These are phyloP conservation scores for Populus tomentosa DNA, from an alignment of 441 rosid genomes.

Conservation along the genomic window DNA sequence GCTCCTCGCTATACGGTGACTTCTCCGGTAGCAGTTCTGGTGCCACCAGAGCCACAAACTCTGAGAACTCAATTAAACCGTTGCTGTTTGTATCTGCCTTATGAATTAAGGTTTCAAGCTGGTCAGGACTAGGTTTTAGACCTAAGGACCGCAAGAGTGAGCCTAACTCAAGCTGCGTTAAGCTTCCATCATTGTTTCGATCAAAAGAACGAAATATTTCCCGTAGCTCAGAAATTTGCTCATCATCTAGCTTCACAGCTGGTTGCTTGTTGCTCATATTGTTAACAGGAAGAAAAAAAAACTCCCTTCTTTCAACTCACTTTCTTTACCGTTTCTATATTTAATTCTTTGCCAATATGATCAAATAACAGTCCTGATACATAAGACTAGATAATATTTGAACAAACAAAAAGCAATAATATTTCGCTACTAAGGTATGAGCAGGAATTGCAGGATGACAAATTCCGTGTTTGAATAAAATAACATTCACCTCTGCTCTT, in stretches of 20 bases:
- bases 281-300: no score
- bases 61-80: constrained; percentile 78
- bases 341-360: neutral
- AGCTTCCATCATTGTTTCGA: constrained; percentile 74
- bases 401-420: neutral
- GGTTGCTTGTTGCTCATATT: constrained; percentile 49
- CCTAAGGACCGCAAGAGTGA: constrained; percentile 72
- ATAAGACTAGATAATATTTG: neutral
- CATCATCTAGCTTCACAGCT: constrained; percentile 56
- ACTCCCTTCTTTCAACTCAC: neutral
- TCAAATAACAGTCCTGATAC: neutral
- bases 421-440: neutral
- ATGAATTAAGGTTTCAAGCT: constrained; percentile 54
- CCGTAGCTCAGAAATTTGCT: constrained; percentile 61
- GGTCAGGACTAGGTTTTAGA: constrained; percentile 66
- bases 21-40: constrained; percentile 61
- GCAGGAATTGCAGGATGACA: neutral
- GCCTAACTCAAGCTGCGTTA: constrained; percentile 79
- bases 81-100: constrained; percentile 73
- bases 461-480: neutral
- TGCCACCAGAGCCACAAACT: constrained; percentile 67
- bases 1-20: constrained; percentile 72
- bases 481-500: neutral
- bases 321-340: neutral
- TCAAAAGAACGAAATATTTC: constrained; percentile 81